These are phyloP conservation scores for Escovopsis sp. DNA, from an alignment of 2,329 filamentous ascomycete species.

Conservation along the genomic window DNA sequence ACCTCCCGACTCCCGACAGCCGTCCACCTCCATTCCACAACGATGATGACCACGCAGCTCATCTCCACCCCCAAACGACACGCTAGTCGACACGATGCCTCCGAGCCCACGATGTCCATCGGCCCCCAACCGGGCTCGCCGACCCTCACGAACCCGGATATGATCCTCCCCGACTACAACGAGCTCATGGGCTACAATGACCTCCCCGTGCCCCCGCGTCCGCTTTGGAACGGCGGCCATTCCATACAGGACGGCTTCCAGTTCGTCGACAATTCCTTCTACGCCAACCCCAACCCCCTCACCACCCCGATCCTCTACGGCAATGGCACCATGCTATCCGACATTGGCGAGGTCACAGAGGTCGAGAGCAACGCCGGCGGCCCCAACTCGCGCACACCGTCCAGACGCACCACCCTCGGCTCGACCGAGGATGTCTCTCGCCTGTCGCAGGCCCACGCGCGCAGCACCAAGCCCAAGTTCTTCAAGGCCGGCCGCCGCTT, in stretches of 20 bases:
- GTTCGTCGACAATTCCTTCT: constrained; percentile 24
- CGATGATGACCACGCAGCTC: constrained; percentile 18
- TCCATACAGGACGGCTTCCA: constrained; percentile 25
- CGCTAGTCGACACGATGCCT: constrained; percentile 16
- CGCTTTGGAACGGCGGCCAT: constrained; percentile 36
- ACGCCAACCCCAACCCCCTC: constrained; percentile 27
- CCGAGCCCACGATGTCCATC: constrained; percentile 21
- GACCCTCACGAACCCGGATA: constrained; percentile 82
- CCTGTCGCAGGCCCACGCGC: constrained; percentile 20
- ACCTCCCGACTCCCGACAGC: constrained; percentile 3
- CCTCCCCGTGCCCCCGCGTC: constrained; percentile 35
- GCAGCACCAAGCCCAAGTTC: constrained; percentile 30
- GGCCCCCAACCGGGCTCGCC: constrained; percentile 53
- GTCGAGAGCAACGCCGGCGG: constrained; percentile 35
- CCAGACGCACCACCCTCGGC: constrained; percentile 19
- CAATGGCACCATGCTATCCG: constrained; percentile 54
- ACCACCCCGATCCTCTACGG: constrained; percentile 54
- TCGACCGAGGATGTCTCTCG: constrained; percentile 21
- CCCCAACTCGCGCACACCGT: constrained; percentile 23
- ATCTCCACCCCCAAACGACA: constrained; percentile 11
- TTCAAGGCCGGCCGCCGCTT: constrained; percentile 33
- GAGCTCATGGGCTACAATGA: constrained; percentile 39
- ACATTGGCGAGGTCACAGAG: constrained; percentile 45
- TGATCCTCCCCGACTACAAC: constrained; percentile 74
- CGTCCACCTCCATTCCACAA: background rate